These are phyloP conservation scores for Glebionis coronaria DNA, from an alignment of 129 eudicot species.

Conservation along the genomic window DNA sequence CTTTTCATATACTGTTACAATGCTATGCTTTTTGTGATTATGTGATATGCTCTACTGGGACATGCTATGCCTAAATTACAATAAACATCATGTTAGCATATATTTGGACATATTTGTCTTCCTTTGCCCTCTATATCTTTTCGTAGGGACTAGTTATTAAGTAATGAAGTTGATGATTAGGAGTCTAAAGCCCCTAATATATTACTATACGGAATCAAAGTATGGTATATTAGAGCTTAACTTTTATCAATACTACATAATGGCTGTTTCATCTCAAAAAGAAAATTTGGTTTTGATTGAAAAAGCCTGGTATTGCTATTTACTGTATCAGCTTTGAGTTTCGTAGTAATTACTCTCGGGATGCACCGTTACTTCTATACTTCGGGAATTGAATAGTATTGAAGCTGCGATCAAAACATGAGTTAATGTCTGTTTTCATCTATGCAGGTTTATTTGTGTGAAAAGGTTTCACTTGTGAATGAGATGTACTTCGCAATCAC, in stretches of 20 bases:
- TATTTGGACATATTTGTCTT: neutral
- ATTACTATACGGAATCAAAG: neutral
- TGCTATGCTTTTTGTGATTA: neutral
- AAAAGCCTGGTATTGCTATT: neutral
- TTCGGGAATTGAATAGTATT: neutral
- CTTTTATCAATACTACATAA: neutral
- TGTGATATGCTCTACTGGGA: neutral
- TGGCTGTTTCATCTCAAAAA: neutral
- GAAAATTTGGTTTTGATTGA: neutral
- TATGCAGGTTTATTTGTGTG: conserved; percentile 84
- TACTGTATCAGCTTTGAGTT: neutral
- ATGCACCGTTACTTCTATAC: neutral
- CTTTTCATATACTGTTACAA: neutral
- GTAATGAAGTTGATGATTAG: too few relatives aligned
- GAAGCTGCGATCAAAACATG: neutral
- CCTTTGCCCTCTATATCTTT: too few relatives aligned
- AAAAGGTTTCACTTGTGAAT: conserved; percentile 83
- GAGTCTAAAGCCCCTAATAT: neutral
- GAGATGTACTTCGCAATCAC: conserved; percentile 98
- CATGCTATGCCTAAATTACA: neutral
- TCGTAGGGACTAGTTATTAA: too few relatives aligned
- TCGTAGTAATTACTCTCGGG: neutral
- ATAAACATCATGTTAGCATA: neutral
- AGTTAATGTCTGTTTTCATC: conserved; percentile 2
- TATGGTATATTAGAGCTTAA: neutral